A percentile compares a stretch with the other conserved stretches of the same genome.
These are phyloP conservation scores for Colletotrichum tabaci DNA, from an alignment of 2,329 filamentous ascomycete genomes.

Conservation along the genomic window DNA sequence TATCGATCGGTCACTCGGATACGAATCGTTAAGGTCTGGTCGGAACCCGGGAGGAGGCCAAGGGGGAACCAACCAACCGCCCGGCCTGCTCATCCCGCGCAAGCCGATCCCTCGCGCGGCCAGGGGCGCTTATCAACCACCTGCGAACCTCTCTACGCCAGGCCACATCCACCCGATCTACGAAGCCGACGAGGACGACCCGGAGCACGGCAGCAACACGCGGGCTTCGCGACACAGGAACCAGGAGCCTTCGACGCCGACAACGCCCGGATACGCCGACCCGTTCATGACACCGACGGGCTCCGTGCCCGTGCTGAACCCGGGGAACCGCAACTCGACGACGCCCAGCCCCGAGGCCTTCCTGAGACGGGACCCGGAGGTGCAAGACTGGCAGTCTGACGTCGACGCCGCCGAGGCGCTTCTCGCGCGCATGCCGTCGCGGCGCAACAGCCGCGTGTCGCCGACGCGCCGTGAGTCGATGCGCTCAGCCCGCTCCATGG, in stretches of 20 bases:
- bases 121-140: slow-evolving; percentile 44
- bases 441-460: slow-evolving; percentile 53
- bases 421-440: slow-evolving; percentile 60
- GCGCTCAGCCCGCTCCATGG: slow-evolving; percentile 51
- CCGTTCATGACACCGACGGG: slow-evolving; percentile 65
- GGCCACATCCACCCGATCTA: slow-evolving; percentile 71
- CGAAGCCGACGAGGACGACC: slow-evolving; percentile 70
- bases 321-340: slow-evolving; percentile 52
- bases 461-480: slow-evolving; percentile 57
- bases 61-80: slow-evolving; percentile 42
- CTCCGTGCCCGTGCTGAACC: slow-evolving; percentile 46
- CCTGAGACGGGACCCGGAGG: slow-evolving; percentile 62
- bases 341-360: slow-evolving; percentile 60
- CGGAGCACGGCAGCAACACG: slow-evolving; percentile 48
- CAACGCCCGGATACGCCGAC: slow-evolving; percentile 59
- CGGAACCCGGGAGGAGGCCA: slow-evolving; percentile 46
- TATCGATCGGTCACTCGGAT: slow-evolving; percentile 61
- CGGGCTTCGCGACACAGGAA: slow-evolving; percentile 29
- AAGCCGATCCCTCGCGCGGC: slow-evolving; percentile 50
- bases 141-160: slow-evolving; percentile 42
- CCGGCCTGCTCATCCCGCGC: slow-evolving; percentile 49
- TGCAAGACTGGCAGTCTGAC: slow-evolving; percentile 71
- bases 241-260: slow-evolving; percentile 51
- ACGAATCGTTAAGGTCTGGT: slow-evolving; percentile 63
- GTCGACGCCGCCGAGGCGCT: slow-evolving; percentile 69